These are phyloP conservation scores for Batrachochytrium dendrobatidis DNA, from an alignment of 371 early-diverging fungal genomes.

Conservation along the genomic window DNA sequence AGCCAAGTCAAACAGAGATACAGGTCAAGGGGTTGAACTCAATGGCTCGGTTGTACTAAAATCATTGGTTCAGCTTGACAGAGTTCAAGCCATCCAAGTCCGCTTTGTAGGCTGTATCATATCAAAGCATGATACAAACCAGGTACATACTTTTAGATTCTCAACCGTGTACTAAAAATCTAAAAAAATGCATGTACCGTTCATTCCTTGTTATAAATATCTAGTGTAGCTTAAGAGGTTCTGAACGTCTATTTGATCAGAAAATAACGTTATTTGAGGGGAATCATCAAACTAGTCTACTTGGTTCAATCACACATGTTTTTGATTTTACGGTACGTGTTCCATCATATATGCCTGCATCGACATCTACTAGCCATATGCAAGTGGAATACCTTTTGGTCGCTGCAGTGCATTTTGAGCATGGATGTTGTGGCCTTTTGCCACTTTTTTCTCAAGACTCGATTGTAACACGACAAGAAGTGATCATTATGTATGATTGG, in stretches of 20 bases:
- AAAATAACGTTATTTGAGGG: constrained; percentile 7
- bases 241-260: constrained; percentile 13
- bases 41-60: constrained; percentile 9
- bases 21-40: too few species aligned
- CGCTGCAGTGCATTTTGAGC: constrained; percentile 14
- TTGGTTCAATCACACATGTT: constrained; percentile 5
- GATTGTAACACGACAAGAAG: not conserved
- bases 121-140: constrained; percentile 8
- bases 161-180: too few species aligned
- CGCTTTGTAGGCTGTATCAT: constrained; percentile 15
- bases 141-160: too few species aligned
- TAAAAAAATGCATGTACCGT: too few species aligned
- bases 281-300: not conserved
- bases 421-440: constrained; percentile 4
- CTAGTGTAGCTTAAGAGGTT: constrained; percentile 9
- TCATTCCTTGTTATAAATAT: too few species aligned
- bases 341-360: constrained; percentile 14
- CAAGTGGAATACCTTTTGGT: constrained; percentile 19
- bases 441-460: not conserved
- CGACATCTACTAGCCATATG: constrained; percentile 6
- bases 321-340: constrained; percentile 10
- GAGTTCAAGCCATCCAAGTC: constrained; percentile 5
- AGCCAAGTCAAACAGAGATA: too few species aligned
- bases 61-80: not conserved
- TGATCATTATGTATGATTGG: too few species aligned